Evolutionary conservation across 1,284 basidiomycete genomes (phyloP).

Genomic region (Melanopsichium pennsylvanicum): DNA sequence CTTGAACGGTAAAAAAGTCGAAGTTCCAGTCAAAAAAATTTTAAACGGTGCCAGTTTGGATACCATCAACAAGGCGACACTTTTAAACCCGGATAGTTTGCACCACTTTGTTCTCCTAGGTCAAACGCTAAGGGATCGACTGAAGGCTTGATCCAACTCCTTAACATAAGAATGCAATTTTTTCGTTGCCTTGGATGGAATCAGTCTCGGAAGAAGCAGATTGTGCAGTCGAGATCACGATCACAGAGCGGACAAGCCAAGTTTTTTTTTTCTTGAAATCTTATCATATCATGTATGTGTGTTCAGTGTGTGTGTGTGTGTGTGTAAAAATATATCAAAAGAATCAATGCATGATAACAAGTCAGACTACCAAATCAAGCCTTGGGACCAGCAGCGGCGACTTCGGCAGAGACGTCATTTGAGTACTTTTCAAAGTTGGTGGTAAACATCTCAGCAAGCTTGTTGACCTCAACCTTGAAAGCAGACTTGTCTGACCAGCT

Average conservation of each 20-base stretch:
- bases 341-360: background rate
- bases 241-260: too few species aligned
- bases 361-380: background rate
- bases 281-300: background rate
- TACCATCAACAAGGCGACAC: conserved; percentile 78
- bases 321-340: background rate
- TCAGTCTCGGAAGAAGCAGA: too few species aligned
- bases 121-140: conserved; percentile 68
- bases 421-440: conserved; percentile 64
- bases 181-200: too few species aligned
- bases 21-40: conserved; percentile 82
- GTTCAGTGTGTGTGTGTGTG: conserved; percentile 12
- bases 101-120: conserved; percentile 74
- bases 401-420: conserved; percentile 58
- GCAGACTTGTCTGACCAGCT: conserved; percentile 58
- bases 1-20: conserved; percentile 83
- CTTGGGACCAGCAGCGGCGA: conserved; percentile 59
- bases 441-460: conserved; percentile 65
- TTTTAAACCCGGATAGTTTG: conserved; percentile 79
- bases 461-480: conserved; percentile 61
- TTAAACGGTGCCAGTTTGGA: conserved; percentile 79
- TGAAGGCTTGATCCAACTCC: too few species aligned
- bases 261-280: background rate
- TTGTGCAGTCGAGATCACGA: too few species aligned
- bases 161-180: too few species aligned